A percentile compares a stretch with the other conserved stretches of the same genome.
Conservation (phyloP, 306 rosid species). For the Lathyrus tuberosus region DNA sequence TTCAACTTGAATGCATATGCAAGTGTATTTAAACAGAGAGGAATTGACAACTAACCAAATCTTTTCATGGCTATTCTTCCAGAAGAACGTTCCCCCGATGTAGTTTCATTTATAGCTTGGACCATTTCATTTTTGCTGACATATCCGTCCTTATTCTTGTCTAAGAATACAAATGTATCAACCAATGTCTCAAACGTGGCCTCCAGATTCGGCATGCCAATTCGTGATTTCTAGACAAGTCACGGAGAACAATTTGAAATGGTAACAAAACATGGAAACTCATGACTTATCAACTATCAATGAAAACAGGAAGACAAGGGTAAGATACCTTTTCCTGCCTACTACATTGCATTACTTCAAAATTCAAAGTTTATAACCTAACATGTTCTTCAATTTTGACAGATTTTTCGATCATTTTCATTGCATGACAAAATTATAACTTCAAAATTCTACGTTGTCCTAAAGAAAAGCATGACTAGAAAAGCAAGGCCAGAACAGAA, state of each 20-base stretch:
- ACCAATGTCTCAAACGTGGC: conserved; percentile 88
- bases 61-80: conserved; percentile 87
- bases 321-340: background rate
- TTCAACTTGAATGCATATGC: conserved; percentile 16
- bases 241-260: conserved; percentile 45
- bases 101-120: conserved; percentile 81
- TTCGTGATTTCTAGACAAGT: conserved; percentile 66
- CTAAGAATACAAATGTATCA: conserved; percentile 90
- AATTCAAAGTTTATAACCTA: no score
- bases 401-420: no score
- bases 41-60: conserved; percentile 69
- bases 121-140: conserved; percentile 96
- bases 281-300: conserved; percentile 16
- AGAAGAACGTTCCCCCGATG: conserved; percentile 84
- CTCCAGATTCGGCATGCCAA: conserved; percentile 79
- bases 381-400: no score
- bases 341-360: no score
- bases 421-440: conserved; percentile 6
- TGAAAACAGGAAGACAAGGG: conserved; percentile 16
- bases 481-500: conserved; percentile 24
- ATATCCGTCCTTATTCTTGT: conserved; percentile 90
- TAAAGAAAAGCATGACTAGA: conserved; percentile 25
- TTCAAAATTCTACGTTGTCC: conserved; percentile 17
- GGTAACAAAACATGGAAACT: conserved; percentile 11
- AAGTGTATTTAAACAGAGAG: conserved; percentile 13